These are phyloP conservation scores for Trametes cinnabarina DNA, from an alignment of 768 basidiomycete species.

Conservation along the genomic window DNA sequence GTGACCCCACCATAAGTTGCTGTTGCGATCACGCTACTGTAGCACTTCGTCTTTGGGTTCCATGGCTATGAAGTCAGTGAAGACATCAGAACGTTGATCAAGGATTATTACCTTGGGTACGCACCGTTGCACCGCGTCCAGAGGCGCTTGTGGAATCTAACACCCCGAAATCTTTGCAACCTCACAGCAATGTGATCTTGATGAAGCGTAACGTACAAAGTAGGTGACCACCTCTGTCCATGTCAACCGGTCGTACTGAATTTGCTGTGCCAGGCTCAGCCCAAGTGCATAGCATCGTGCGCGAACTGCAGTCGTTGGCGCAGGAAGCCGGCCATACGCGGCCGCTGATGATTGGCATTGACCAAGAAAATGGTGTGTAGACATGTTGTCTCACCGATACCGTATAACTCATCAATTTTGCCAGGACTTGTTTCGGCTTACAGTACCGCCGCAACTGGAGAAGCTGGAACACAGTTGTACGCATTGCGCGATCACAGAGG, in stretches of 20 bases:
- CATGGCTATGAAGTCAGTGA: slow-evolving; percentile 53
- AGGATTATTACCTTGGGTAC: slow-evolving; percentile 60
- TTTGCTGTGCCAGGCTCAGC: slow-evolving; percentile 39
- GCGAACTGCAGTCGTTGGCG: slow-evolving; percentile 52
- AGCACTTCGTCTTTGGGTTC: slow-evolving; percentile 76
- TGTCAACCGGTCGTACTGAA: not conserved
- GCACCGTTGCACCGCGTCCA: slow-evolving; percentile 17
- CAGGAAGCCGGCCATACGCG: slow-evolving; percentile 51
- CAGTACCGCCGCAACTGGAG: slow-evolving; percentile 45
- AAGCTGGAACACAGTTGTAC: slow-evolving; percentile 67
- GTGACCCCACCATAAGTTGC: too few relatives aligned
- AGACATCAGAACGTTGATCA: slow-evolving; percentile 54
- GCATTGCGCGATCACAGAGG: too few relatives aligned
- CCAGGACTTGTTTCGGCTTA: slow-evolving; percentile 71
- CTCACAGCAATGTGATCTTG: slow-evolving; percentile 52
- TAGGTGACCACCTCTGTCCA: slow-evolving; percentile 16
- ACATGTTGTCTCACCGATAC: not conserved
- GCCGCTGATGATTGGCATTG: slow-evolving; percentile 66
- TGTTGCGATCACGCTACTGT: not conserved
- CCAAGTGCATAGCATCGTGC: slow-evolving; percentile 49
- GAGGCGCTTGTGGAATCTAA: too few relatives aligned
- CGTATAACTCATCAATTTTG: not conserved
- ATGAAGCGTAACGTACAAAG: slow-evolving; percentile 68
- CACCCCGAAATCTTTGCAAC: not conserved
- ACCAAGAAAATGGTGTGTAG: slow-evolving; percentile 68